Evolutionary conservation across 768 basidiomycete species (phyloP), one percentile per base, ranked within the genome.

Genomic region (Leccinum fibrillosum): DNA sequence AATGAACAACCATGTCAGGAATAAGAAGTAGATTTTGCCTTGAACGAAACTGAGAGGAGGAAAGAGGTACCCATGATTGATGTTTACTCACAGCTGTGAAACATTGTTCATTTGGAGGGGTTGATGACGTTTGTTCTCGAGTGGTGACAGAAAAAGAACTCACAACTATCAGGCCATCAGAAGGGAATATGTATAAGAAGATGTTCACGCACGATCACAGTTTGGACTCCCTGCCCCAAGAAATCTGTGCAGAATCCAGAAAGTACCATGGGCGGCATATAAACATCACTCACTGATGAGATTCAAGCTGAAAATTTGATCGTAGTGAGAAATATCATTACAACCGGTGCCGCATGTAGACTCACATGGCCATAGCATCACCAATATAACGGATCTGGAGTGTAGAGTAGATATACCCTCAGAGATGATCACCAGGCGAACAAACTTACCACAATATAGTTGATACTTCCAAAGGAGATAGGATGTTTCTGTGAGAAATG

Each of bases 141-240:
- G 30, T 11, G 30, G 10, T 11, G 30, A 11, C 30, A 32, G 30
- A 10, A 52, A 8, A 26, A 11, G 8, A 23, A 68, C 60, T n/a
- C 52, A 68, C 63, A 58, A 65, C 66, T 68, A 23, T 30, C 25
- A 26, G 15, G 21, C 35, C 2, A 21, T 68, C 11, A 65, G 51
- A 5, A 49, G 0, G 44, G 21, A 25, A 35, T 42, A 11, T 12
- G 2, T 0, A 5, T 1, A 12, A 23, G 6, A 0, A 5, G 39
- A 54, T n/a, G 39, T 4, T 8, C 15, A 32, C 64, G 6, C 53
- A 69, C 66, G 8, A 55, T 28, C 3, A 32, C 23, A 45, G 59
- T 53, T 12, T 52, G 55, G 11, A 44, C 19, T n/a, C 30, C 51
- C 1, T 17, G n/a, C 48, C 48, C 64, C 35, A 66, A 37, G 23